Conservation (phyloP, 1,284 basidiomycete species). For the Irpex sp. region DNA sequence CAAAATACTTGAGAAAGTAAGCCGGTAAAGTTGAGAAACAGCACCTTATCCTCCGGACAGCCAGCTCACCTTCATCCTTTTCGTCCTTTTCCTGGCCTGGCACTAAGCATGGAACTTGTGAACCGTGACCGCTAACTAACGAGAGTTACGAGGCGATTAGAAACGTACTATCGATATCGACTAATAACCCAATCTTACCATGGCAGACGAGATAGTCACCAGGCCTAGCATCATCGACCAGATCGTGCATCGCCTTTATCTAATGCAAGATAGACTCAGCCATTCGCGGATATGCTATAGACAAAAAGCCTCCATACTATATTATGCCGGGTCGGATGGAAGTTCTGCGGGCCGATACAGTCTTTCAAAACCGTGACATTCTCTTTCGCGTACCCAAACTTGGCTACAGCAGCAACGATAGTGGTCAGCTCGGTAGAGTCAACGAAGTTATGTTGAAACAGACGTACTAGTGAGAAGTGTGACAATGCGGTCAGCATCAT, state of each 20-base stretch:
- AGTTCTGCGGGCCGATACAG: slow-evolving; percentile 5
- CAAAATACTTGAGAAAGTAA: slow-evolving; percentile 9
- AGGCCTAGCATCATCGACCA: slow-evolving; percentile 15
- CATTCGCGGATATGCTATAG: too few relatives aligned
- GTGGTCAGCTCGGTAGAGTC: too few relatives aligned
- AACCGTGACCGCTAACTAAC: slow-evolving; percentile 22
- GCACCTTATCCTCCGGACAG: not conserved
- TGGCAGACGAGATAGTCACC: slow-evolving; percentile 22
- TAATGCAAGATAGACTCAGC: not conserved
- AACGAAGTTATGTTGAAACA: too few relatives aligned
- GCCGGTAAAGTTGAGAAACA: not conserved
- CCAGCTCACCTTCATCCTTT: slow-evolving; percentile 18
- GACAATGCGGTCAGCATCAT: not conserved
- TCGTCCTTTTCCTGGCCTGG: slow-evolving; percentile 19
- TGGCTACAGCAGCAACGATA: not conserved
- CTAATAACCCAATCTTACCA: slow-evolving; percentile 12
- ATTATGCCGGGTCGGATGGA: slow-evolving; percentile 16
- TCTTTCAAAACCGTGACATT: slow-evolving; percentile 19
- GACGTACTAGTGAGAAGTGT: not conserved
- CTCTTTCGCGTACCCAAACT: slow-evolving; percentile 13
- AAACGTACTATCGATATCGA: not conserved
- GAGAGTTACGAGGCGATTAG: not conserved
- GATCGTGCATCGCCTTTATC: slow-evolving; percentile 16
- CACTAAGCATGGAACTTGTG: slow-evolving; percentile 11
- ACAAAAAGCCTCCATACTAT: slow-evolving; percentile 9